Percentiles rank a stretch among this genome's conserved stretches.
phyloP scores from a whole-genome alignment of 768 basidiomycete species.

The Fistulinella prunicolor region DNA sequence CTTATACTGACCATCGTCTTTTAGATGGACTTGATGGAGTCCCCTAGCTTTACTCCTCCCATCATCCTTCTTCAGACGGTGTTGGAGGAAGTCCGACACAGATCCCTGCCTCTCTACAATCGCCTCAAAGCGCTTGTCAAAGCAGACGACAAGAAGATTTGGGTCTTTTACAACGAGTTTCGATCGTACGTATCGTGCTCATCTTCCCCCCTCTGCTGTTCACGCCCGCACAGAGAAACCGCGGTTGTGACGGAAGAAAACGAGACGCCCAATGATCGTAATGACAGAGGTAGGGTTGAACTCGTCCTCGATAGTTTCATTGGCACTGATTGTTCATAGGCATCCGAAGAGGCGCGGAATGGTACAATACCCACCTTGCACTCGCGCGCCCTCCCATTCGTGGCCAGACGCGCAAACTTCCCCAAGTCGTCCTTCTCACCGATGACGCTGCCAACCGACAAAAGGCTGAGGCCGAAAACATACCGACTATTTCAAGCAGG shows the following conservation, averaged over 20 bases:
- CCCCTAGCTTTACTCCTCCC: constrained; percentile 66
- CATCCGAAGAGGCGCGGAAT: constrained; percentile 82
- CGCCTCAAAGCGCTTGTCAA: constrained; percentile 82
- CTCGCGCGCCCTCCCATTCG: constrained; percentile 50
- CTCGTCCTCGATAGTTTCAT: neutral
- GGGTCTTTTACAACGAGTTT: constrained; percentile 87
- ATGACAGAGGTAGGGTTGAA: constrained; percentile 71
- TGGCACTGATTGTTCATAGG: constrained; percentile 43
- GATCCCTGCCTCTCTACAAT: constrained; percentile 89
- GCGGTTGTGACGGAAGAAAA: constrained; percentile 72
- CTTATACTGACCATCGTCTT: constrained; percentile 1
- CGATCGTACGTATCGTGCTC: constrained; percentile 53
- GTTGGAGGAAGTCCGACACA: constrained; percentile 92
- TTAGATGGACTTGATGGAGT: constrained; percentile 94
- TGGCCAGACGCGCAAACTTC: constrained; percentile 45
- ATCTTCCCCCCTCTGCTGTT: neutral
- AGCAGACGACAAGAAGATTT: constrained; percentile 81
- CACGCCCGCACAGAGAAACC: constrained; percentile 57
- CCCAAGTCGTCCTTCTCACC: constrained; percentile 77
- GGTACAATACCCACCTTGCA: constrained; percentile 79
- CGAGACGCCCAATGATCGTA: constrained; percentile 90
- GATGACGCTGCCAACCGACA: constrained; percentile 85
- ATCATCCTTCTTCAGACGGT: constrained; percentile 94
- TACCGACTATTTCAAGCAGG: constrained; percentile 61
- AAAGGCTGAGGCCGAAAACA: constrained; percentile 66